phyloP scores from a whole-genome alignment of 2,329 filamentous ascomycete genomes.

The Thermomyces lanuginosus region DNA sequence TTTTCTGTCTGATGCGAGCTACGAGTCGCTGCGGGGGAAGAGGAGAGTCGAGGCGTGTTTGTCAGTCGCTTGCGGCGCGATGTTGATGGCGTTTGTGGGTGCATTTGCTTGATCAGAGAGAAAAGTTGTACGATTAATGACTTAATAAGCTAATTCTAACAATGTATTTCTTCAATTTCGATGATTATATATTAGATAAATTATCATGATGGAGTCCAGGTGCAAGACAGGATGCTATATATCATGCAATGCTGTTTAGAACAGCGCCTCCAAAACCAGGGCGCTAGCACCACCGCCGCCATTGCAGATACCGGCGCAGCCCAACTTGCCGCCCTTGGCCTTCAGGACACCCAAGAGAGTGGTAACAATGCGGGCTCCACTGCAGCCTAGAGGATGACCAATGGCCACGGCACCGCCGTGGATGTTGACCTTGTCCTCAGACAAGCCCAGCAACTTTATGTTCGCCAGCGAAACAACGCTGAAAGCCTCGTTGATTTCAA shows the following conservation, averaged over 20 bases:
- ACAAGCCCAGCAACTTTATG: constrained; percentile 72
- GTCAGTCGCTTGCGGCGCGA: constrained; percentile 43
- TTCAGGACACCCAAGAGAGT: constrained; percentile 78
- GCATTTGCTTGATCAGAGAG: constrained; percentile 38
- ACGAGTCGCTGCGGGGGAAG: constrained; percentile 40
- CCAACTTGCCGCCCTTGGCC: constrained; percentile 86
- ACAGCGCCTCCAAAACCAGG: constrained; percentile 60
- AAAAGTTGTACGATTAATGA: too few species aligned
- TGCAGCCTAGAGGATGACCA: constrained; percentile 80
- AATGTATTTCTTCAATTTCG: too few species aligned
- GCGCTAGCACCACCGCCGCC: constrained; percentile 91
- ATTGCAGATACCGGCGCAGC: constrained; percentile 91
- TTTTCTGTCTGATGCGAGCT: constrained; percentile 53
- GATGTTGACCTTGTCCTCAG: constrained; percentile 78
- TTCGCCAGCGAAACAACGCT: constrained; percentile 92
- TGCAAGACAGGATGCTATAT: constrained; percentile 2
- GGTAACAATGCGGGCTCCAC: constrained; percentile 81
- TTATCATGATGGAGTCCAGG: neutral
- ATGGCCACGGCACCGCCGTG: constrained; percentile 91
- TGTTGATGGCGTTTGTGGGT: constrained; percentile 51
- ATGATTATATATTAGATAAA: too few species aligned
- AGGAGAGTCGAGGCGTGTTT: constrained; percentile 45
- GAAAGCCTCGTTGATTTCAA: constrained; percentile 99
- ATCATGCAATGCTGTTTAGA: constrained; percentile 16
- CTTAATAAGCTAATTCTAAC: too few species aligned